Evolutionary conservation across 225 moss, liverwort and hornwort species (phyloP), one percentile per base, ranked within the genome.

Genomic region (Thuidium tamariscinum): DNA sequence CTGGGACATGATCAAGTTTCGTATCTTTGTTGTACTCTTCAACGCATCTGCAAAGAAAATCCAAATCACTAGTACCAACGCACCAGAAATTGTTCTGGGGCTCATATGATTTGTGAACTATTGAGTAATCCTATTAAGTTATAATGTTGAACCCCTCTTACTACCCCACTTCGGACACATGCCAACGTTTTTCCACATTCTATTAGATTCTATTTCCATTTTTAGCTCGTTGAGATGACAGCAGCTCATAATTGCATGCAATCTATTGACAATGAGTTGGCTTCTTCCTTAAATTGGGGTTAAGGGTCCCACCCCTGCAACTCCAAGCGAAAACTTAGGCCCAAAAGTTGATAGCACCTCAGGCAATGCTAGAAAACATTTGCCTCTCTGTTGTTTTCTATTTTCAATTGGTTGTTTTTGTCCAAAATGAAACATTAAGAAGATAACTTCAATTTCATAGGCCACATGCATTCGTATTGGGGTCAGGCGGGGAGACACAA

Each of bases 1-100:
- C 97, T 69, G 96, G 97, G 75, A 97, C 95, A 88, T 97, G 97
- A 87, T 97, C 97, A 62, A 97, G 93, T 86, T 94, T 91, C 34
- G 91, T 96, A 49, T 86, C 93, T 36, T 96, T 97, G 46, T 77
- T 89, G 56, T 97, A 97, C 90, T 97, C 97, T 88, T 91, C 92
- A 77, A 97, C 96, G 78, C 97, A 97, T 88, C 95, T 97, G 94
- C 68, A 89, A 81, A 86, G 20, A 79, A 68, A 55, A 49, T 52
- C 64, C 46, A 74, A 61, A 79, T 13, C 21, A 41, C 71, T 79
- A 46, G 71, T 56, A 37, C 55, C 46, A 86, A 65, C 34, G 66
- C 61, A 77, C 54, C 65, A 74, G 34, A 51, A 61, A 52, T 49
- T 52, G 49, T 73, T 59, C 82, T 60, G n/a, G 30, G 60, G 44